Evolutionary conservation across 2,329 filamentous ascomycete species (phyloP), one percentile per base, ranked within the genome.

Genomic region (Lachnellula arida): DNA sequence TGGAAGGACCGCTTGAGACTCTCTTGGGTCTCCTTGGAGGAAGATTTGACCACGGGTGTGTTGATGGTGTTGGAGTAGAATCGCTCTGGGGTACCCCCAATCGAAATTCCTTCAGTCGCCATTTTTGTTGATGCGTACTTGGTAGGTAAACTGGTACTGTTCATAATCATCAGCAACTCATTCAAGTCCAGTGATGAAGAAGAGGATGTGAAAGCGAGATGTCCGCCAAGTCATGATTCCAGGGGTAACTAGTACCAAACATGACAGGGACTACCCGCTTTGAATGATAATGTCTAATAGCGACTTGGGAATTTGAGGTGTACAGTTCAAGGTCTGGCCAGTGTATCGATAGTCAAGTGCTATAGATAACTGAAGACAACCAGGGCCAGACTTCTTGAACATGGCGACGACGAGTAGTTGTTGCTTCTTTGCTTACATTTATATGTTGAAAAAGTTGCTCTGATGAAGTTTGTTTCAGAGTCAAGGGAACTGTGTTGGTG

Each of bases 1-100:
- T 60, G 65, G 43, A 68, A 68, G 5, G 66, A 67, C n/a, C 65
- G 61, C 59, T 69, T 68, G 42, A 69, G 57, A 43, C 62, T 65
- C 34, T 68, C 64, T 53, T 68, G 64, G 28, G 65, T 67, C 53
- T 66, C 60, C 50, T 59, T 68, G 25, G 63, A 46, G 4, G 66
- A 66, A 12, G 63, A 58, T 25, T 63, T 59, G 22, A 65, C 34
- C 47, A 52, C 57, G 25, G 64, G 60, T 23, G 65, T 64, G 54
- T 58, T 65, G 54, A 63, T 55, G 15, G 62, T 59, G 40, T 67
- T 65, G 17, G 60, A 58, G 32, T 64, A 61, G 46, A 61, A 61
- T n/a, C 51, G 53, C 35, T 67, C 63, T 25, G 64, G 60, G 15
- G 61, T 62, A n/a, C 63, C 64, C 32, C 59, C 48, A 14, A 59